These are phyloP conservation scores for Mycena amicta DNA, from an alignment of 768 basidiomycete species.

Conservation along the genomic window DNA sequence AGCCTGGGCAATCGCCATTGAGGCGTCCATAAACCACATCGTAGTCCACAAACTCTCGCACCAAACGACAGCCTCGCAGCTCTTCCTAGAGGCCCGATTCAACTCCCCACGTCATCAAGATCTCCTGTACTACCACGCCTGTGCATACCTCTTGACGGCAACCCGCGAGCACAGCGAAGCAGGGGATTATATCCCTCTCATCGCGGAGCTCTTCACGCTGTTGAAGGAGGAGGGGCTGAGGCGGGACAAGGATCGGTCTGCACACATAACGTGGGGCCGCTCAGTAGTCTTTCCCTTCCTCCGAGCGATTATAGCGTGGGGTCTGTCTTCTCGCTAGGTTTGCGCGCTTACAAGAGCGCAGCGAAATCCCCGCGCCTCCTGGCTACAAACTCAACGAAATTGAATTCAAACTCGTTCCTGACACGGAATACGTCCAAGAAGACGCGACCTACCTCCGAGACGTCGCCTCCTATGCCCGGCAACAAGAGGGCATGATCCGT, in stretches of 20 bases:
- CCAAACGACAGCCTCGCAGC: too few species aligned
- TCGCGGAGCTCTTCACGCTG: conserved; percentile 14
- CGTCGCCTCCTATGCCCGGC: conserved; percentile 13
- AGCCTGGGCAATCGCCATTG: too few species aligned
- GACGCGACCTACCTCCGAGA: neutral
- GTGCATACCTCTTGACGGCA: conserved; percentile 6
- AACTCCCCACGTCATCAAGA: too few species aligned
- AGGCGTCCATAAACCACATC: too few species aligned
- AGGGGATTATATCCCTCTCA: conserved; percentile 2
- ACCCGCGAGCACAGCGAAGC: conserved; percentile 15
- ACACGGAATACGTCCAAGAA: neutral
- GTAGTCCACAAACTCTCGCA: too few species aligned
- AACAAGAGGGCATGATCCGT: conserved; percentile 12
- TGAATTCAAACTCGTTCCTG: conserved; percentile 1
- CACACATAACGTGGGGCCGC: conserved; percentile 2
- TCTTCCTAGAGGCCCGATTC: too few species aligned
- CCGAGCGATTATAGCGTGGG: neutral
- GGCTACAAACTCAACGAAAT: conserved; percentile 7
- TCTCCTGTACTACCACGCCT: conserved; percentile 7
- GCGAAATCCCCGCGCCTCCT: conserved; percentile 18
- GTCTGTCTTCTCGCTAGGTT: neutral
- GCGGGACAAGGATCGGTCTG: conserved; percentile 8
- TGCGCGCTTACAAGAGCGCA: neutral
- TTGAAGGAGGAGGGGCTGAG: conserved; percentile 17
- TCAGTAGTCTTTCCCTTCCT: conserved; percentile 13